Percentiles rank a stretch among this genome's conserved stretches.
Conservation (phyloP, 2,329 filamentous ascomycete species). For the Dothistroma septosporum region DNA sequence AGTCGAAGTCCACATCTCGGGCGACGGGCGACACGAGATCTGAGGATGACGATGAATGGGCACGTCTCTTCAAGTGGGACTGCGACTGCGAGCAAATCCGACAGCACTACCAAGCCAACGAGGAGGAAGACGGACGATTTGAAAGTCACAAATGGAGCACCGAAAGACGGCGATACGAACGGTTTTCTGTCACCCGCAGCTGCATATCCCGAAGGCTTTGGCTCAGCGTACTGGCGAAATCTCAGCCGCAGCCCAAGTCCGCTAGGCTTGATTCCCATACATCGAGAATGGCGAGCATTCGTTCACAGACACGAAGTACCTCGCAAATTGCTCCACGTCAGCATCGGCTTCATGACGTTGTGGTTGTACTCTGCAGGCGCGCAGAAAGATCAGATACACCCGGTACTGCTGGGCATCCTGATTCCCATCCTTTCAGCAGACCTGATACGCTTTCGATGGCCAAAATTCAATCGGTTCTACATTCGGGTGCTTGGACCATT, state of each 20-base stretch:
- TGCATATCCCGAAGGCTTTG: constrained; percentile 52
- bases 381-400: constrained; percentile 73
- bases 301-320: constrained; percentile 95
- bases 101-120: constrained; percentile 12
- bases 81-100: constrained; percentile 11
- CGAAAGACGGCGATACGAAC: constrained; percentile 21
- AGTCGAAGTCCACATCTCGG: constrained; percentile 63
- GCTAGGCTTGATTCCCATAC: constrained; percentile 89
- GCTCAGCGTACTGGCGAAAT: constrained; percentile 76
- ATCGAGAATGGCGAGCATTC: constrained; percentile 83
- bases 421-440: constrained; percentile 82
- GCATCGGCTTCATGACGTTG: constrained; percentile 90
- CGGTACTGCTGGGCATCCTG: constrained; percentile 73
- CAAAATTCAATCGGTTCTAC: constrained; percentile 80
- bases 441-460: constrained; percentile 75
- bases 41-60: constrained; percentile 25
- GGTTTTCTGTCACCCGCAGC: constrained; percentile 31
- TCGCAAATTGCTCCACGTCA: constrained; percentile 87
- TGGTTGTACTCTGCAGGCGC: constrained; percentile 77
- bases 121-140: constrained; percentile 37
- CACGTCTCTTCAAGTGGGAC: constrained; percentile 18
- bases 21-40: constrained; percentile 15
- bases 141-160: constrained; percentile 19
- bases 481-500: constrained; percentile 79
- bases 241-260: constrained; percentile 90